phyloP scores from a whole-genome alignment of 352 stramenopile genomes.

The Globisporangium mamillatum region DNA sequence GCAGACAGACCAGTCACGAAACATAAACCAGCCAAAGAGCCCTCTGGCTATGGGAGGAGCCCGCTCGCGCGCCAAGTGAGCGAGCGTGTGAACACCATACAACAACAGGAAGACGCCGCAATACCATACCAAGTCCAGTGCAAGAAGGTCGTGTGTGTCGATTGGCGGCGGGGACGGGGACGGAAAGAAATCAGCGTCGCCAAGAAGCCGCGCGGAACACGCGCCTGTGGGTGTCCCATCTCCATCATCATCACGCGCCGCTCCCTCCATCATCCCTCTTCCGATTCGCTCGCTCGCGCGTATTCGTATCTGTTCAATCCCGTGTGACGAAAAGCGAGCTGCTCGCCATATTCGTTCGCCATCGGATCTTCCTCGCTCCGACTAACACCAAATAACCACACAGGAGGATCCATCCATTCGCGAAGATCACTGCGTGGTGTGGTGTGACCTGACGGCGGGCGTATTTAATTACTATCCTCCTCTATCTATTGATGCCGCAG shows the following conservation, averaged over 20 bases:
- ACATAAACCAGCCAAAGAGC: too few species aligned
- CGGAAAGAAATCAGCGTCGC: background rate
- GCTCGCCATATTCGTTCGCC: background rate
- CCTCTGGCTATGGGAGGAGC: too few species aligned
- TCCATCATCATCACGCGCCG: background rate
- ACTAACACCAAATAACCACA: background rate
- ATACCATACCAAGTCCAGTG: too few species aligned
- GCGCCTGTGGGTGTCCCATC: background rate
- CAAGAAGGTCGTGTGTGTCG: background rate
- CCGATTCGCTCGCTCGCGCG: background rate
- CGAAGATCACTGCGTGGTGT: background rate
- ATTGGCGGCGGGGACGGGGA: background rate
- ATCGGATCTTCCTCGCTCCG: background rate
- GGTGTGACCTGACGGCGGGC: background rate
- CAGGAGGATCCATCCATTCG: background rate
- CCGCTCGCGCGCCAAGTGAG: too few species aligned
- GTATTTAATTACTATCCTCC: background rate
- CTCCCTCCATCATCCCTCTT: slow-evolving; percentile 1
- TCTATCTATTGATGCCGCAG: background rate
- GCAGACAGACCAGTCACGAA: background rate
- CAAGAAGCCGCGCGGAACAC: slow-evolving; percentile 2
- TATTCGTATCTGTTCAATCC: background rate
- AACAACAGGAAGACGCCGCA: slow-evolving; percentile 1
- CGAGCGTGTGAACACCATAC: background rate
- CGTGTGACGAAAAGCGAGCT: background rate